Evolutionary conservation across 208 protist species (phyloP).

Genomic region (Kentomonas sorsogonicus): DNA sequence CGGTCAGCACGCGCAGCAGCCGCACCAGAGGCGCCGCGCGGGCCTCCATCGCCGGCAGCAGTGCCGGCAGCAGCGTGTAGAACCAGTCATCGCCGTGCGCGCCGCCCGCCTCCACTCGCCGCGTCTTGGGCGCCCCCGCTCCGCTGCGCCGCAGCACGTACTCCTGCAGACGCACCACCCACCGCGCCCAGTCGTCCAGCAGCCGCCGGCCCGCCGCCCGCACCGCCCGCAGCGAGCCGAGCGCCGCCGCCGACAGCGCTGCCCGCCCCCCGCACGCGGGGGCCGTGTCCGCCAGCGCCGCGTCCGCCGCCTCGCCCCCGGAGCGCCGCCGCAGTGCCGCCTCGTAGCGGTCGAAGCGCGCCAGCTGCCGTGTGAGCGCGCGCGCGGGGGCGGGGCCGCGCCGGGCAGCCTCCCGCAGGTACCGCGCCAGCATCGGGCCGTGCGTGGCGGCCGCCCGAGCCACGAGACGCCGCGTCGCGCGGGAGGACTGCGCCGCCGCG

Average conservation of each 20-base stretch:
- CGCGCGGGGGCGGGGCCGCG: too few relatives aligned
- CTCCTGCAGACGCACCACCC: constrained; percentile 43
- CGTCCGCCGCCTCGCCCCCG: neutral
- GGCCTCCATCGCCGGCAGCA: too few relatives aligned
- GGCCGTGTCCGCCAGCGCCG: constrained; percentile 8
- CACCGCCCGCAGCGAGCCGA: constrained; percentile 31
- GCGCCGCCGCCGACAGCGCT: constrained; percentile 29
- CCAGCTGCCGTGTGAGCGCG: too few relatives aligned
- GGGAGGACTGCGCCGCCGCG: too few relatives aligned
- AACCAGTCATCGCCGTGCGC: constrained; percentile 12
- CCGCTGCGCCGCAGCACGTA: constrained; percentile 10
- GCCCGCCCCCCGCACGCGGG: too few relatives aligned
- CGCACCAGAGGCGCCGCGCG: too few relatives aligned
- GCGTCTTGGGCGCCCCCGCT: neutral
- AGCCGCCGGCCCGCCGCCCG: constrained; percentile 22
- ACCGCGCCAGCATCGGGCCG: too few relatives aligned
- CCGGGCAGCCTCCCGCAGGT: too few relatives aligned
- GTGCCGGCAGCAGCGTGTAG: constrained; percentile 13
- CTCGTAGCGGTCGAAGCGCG: too few relatives aligned
- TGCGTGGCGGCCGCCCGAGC: too few relatives aligned
- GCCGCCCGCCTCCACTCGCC: neutral
- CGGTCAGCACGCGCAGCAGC: too few relatives aligned
- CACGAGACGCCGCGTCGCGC: too few relatives aligned
- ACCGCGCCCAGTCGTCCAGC: constrained; percentile 28
- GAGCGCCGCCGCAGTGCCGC: neutral